Percentiles rank a stretch among this genome's conserved stretches.
Evolutionary conservation across 495 filamentous ascomycete genomes (phyloP).

Genomic region (Xylaria curta): DNA sequence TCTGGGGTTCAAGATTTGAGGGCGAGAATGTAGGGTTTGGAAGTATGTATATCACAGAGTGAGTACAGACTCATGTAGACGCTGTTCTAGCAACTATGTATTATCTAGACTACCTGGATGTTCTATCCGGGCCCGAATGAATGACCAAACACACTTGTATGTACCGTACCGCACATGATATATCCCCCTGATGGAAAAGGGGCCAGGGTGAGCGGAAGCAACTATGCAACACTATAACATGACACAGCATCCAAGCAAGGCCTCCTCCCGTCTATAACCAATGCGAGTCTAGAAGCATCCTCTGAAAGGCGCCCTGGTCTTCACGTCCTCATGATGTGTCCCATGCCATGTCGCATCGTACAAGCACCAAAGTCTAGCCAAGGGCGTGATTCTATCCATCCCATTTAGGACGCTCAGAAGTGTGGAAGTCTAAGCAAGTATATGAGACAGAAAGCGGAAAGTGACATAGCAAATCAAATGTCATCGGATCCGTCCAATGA

Average conservation of each 20-base stretch:
- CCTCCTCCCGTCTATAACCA: background rate
- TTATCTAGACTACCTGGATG: background rate
- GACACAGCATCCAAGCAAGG: background rate
- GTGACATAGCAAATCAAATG: background rate
- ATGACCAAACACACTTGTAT: background rate
- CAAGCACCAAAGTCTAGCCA: background rate
- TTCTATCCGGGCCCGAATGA: background rate
- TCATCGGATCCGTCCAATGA: slow-evolving; percentile 59
- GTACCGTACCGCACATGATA: background rate
- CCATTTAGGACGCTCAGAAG: background rate
- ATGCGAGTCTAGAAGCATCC: background rate
- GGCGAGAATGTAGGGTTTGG: background rate
- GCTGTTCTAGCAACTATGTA: background rate
- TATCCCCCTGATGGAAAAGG: background rate
- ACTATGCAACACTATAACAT: background rate
- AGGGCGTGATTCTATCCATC: background rate
- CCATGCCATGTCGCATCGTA: background rate
- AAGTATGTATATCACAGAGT: background rate
- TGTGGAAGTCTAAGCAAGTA: background rate
- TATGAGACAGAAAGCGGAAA: background rate
- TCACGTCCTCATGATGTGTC: background rate
- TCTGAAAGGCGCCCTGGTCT: background rate
- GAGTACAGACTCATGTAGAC: background rate
- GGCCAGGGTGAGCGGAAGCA: background rate
- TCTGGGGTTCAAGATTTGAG: background rate